Percentiles rank a stretch among this genome's conserved stretches.
Evolutionary conservation across 2,329 filamentous ascomycete genomes (phyloP).

Genomic region (Alternaria infectoria): DNA sequence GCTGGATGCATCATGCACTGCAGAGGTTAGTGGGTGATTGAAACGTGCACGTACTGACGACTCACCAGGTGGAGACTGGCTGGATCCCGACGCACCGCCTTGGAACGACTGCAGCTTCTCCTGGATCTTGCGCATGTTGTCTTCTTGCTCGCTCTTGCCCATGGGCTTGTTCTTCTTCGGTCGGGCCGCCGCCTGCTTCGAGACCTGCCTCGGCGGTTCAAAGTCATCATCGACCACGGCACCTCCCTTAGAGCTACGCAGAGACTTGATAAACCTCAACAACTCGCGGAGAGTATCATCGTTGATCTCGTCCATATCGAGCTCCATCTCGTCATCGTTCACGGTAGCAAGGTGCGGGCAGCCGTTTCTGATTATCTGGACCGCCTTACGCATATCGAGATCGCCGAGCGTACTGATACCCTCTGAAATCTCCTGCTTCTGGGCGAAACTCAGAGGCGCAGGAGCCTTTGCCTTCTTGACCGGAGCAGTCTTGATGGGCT

Average conservation of each 20-base stretch:
- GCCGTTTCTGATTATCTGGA: slow-evolving; percentile 89
- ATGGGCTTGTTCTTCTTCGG: slow-evolving; percentile 79
- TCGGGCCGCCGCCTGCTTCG: slow-evolving; percentile 54
- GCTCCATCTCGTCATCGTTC: slow-evolving; percentile 66
- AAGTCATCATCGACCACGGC: slow-evolving; percentile 56
- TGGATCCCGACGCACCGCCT: slow-evolving; percentile 52
- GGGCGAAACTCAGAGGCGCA: slow-evolving; percentile 73
- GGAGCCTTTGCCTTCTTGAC: slow-evolving; percentile 59
- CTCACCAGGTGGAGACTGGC: slow-evolving; percentile 52
- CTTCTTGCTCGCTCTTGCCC: slow-evolving; percentile 74
- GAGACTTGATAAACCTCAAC: slow-evolving; percentile 59
- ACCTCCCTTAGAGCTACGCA: slow-evolving; percentile 46
- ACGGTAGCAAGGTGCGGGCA: slow-evolving; percentile 69
- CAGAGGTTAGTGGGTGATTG: slow-evolving; percentile 24
- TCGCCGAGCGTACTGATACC: slow-evolving; percentile 83
- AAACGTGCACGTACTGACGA: slow-evolving; percentile 18
- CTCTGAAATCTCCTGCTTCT: slow-evolving; percentile 91
- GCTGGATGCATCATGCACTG: slow-evolving; percentile 55
- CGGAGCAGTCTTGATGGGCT: slow-evolving; percentile 52
- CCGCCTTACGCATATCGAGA: slow-evolving; percentile 77
- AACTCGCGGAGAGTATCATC: slow-evolving; percentile 62
- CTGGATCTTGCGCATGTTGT: slow-evolving; percentile 68
- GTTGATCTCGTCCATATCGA: slow-evolving; percentile 68
- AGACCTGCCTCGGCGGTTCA: slow-evolving; percentile 51
- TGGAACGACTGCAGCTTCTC: slow-evolving; percentile 59